Base-by-base conservation (phyloP, 1,284 basidiomycete genomes). In the Schizopora paradoxa region DNA sequence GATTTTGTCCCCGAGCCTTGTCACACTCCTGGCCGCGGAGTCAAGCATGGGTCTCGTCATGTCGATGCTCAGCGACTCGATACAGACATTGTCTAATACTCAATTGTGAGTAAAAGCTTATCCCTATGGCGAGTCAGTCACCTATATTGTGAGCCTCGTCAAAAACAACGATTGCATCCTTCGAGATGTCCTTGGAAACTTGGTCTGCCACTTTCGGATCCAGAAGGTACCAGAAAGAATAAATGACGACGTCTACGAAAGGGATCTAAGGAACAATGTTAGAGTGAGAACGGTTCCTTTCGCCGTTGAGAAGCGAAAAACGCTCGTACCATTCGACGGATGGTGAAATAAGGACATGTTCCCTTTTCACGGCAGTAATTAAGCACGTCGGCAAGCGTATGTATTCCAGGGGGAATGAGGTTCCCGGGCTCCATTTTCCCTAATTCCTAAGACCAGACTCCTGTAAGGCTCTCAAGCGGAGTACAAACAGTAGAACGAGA, bases 71-170 rank as follows among this genome's bases (percentile, higher is more conserved):
- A 99, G 71, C 0, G 95, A 97, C 62, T 99, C 96, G 62, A 99
- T 96, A 66, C 96, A 99, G 43, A 99, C 96, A 63, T 99, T 99
- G 63, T 99, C 95, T 85, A 56, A 8, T 10, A 21, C 13, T 16
- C 38, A 38, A 13, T 46, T 16, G 40, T 32, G 28, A 33, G 35
- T 35, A 14, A 51, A 7, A 45, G 13, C 18, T 34, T 23, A 16
- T 31, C 21, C 21, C 18, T 38, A 13, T 10, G 14, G 23, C 10
- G 19, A 39, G 39, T 13, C 23, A 59, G 74, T 51, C 55, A 92
- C 91, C 93, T 48, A 99, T 99, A 62, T 99, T 99, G 69, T 99
- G 96, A 6, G 96, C 96, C 65, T 99, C 96, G 62, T 99, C 96
- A 59, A 99, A 99, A 0, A 99, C 94, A 36, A 99, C 94, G 48